phyloP scores from a whole-genome alignment of 73 alveolate species.

The Paramecium biaurelia region DNA sequence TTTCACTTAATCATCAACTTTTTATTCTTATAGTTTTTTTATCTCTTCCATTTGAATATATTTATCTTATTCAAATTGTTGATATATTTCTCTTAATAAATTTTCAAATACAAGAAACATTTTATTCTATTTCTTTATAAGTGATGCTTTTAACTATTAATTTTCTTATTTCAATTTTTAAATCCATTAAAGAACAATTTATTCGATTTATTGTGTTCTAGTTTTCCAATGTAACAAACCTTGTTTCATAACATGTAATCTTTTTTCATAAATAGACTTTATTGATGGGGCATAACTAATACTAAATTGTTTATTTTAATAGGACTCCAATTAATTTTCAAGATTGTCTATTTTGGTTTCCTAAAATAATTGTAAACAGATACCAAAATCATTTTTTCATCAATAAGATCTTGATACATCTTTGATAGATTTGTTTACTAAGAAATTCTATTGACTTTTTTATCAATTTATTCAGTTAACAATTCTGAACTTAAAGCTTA shows the following conservation, averaged over 20 bases:
- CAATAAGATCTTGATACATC: conserved; percentile 5
- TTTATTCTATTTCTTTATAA: neutral
- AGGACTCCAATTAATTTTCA: neutral
- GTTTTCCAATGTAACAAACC: conserved; percentile 42
- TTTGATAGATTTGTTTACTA: neutral
- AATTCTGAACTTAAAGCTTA: conserved; percentile 39
- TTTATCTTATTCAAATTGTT: neutral
- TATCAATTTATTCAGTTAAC: neutral
- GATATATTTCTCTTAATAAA: neutral
- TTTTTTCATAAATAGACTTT: neutral
- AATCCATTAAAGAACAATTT: conserved; percentile 13
- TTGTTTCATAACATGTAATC: conserved; percentile 11
- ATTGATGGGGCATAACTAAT: neutral
- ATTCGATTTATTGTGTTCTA: neutral
- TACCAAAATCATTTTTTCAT: conserved; percentile 3
- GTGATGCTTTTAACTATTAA: neutral
- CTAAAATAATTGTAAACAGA: neutral
- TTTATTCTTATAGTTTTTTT: neutral
- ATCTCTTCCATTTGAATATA: neutral
- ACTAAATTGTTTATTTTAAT: neutral
- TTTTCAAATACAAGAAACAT: conserved; percentile 27
- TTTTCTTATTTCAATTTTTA: conserved; percentile 18
- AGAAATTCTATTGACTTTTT: neutral
- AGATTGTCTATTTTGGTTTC: neutral
- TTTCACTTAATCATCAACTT: neutral